Evolutionary conservation across 164 flowering plant species (phyloP), one percentile per base, ranked within the genome.

Genomic region (Kingdonia uniflora): DNA sequence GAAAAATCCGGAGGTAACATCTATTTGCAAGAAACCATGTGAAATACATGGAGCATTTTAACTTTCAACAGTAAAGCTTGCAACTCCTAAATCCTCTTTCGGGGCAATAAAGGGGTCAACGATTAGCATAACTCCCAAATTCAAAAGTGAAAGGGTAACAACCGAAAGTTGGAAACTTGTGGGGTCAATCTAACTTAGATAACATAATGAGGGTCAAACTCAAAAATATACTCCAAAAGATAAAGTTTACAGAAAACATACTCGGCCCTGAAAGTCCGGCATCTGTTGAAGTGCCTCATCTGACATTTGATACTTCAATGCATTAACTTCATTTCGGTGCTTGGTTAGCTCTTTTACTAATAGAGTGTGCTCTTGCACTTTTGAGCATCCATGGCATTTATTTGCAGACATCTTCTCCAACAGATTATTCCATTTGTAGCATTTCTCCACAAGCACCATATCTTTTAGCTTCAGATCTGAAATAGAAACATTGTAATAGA

Each of bases 241-340:
- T n/a, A 19, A 4, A n/a, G 22, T 44, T 52, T 35, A n/a, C 53
- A 19, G 19, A 42, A 38, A 54, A 49, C 68, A 53, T 81, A 94
- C 99, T 76, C 99, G 83, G 69, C 99, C 99, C 72, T 86, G 95
- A 70, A 94, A 94, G 25, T 89, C 90, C 19, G 97, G 97, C 99
- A 94, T 89, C 77, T 94, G 95, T 62, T 80, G 85, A 46, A 94
- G 95, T 60, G 97, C 99, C 72, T 86, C 95, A 79, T 94, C 96
- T 15, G 99, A 94, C 95, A 94, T 84, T 65, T 86, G 73, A 72
- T 68, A 86, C 62, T 71, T 65, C 49, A 94, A 71, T 5, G 64
- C 65, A 60, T 78, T 71, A 23, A 94, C 86, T 69, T 89, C 95
- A 22, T 77, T 83, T 63, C 56, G 79, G 48, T 89, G 87, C 62